These are phyloP conservation scores for Opeltia flavorubescens DNA, from an alignment of 495 filamentous ascomycete genomes.

Conservation along the genomic window DNA sequence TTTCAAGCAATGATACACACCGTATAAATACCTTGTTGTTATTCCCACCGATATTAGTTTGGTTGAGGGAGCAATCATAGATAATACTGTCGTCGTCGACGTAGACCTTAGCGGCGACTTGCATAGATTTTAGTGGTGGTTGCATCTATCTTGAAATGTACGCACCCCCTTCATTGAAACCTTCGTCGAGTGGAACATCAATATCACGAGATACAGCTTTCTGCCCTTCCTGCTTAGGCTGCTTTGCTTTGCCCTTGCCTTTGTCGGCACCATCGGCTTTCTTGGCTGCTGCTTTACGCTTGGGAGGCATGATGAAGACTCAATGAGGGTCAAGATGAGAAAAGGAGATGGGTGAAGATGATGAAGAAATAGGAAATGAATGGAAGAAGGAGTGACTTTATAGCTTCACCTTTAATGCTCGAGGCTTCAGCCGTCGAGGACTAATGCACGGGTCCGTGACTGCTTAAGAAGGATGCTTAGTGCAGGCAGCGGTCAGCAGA, in stretches of 20 bases:
- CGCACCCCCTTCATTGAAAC: slow-evolving; percentile 25
- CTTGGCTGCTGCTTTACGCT: slow-evolving; percentile 12
- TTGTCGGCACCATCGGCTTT: slow-evolving; percentile 5
- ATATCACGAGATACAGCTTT: slow-evolving; percentile 25
- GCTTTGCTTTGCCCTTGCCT: slow-evolving; percentile 9
- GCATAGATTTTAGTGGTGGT: neutral
- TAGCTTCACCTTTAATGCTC: too few species aligned
- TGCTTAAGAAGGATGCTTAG: too few species aligned
- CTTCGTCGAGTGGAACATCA: slow-evolving; percentile 38
- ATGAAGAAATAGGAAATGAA: neutral
- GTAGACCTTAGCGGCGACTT: slow-evolving; percentile 37
- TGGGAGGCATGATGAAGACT: slow-evolving; percentile 9
- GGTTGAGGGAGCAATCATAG: slow-evolving; percentile 39
- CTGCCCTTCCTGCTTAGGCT: slow-evolving; percentile 27
- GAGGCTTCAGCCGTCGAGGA: too few species aligned
- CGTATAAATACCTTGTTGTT: slow-evolving; percentile 59
- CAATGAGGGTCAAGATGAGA: neutral
- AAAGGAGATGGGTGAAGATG: neutral
- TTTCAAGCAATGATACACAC: neutral
- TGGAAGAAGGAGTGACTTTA: too few species aligned
- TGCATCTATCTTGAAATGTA: slow-evolving; percentile 4
- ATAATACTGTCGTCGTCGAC: slow-evolving; percentile 49
- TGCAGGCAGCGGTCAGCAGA: too few species aligned
- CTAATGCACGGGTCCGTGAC: too few species aligned
- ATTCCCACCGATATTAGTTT: slow-evolving; percentile 37